Evolutionary conservation across 768 basidiomycete species (phyloP), one percentile per base, ranked within the genome.

Genomic region (Tremella mesenterica): DNA sequence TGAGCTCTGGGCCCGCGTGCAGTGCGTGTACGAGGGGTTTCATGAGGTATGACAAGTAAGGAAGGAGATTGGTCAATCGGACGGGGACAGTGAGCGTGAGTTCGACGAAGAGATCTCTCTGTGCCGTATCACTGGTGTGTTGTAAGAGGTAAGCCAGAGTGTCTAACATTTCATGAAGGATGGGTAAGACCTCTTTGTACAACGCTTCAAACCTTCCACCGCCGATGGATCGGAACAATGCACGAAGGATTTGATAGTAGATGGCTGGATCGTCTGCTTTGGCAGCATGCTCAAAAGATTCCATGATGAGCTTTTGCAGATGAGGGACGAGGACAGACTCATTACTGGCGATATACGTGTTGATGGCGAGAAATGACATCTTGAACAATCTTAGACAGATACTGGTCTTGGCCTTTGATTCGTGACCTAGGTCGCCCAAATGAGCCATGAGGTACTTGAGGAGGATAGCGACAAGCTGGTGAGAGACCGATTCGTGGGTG

Each of bases 141-240:
- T 85, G 78, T 16, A 99, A 80, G 55, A 97, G 90, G 46, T 86
- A 81, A 63, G 93, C 92, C 41, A 99, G 78, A 56, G 84, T 88
- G 67, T 99, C 93, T 44, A 99, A 80, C 85, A 99, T 91, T 69
- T 96, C 92, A 16, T 95, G 92, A 4, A 99, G 80, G 44, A 97
- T 81, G 2, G 95, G 93, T 9, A 97, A 77, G 10, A 99, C 93
- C 64, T 93, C 93, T 65, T 91, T 89, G 77, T 97, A 97, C 44
- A 99, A 75, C 29, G 87, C 78, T 67, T 97, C 95, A 72, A 96
- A 95, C 25, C 88, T 80, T 8, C 92, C 93, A 0, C 88, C 89
- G 0, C 90, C 90, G 20, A 75, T 75, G 0, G 72, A 71, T 46
- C 92, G 83, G 77, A 99, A 99, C 41, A 99, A 80, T 0, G 87